These are phyloP conservation scores for Zygoascus biomembranicola DNA, from an alignment of 805 yeast genomes.

Conservation along the genomic window DNA sequence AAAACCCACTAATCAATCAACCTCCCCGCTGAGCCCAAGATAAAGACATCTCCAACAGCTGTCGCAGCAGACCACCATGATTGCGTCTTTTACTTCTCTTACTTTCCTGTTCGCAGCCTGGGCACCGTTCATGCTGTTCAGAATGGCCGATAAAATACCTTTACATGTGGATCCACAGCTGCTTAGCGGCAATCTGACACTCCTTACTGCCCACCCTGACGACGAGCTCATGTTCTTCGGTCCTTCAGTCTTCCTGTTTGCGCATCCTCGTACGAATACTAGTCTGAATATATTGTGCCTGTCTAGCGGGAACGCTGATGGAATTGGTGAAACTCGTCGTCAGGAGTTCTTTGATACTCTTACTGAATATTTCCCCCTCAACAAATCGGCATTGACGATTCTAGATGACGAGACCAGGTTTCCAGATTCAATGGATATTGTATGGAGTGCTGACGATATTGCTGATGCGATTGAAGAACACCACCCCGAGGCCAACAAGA, in stretches of 20 bases:
- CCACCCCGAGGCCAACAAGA: slow-evolving; percentile 26
- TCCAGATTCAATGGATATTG: slow-evolving; percentile 57
- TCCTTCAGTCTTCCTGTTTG: slow-evolving; percentile 57
- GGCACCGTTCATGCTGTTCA: slow-evolving; percentile 12
- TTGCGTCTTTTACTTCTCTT: background rate
- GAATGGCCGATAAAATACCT: slow-evolving; percentile 7
- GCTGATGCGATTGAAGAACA: slow-evolving; percentile 29
- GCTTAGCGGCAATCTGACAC: slow-evolving; percentile 21
- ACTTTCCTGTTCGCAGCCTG: background rate
- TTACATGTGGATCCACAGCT: slow-evolving; percentile 11
- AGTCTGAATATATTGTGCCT: slow-evolving; percentile 55
- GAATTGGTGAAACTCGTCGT: slow-evolving; percentile 56
- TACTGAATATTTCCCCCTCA: slow-evolving; percentile 33
- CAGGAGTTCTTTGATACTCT: slow-evolving; percentile 42
- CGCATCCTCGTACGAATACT: slow-evolving; percentile 42
- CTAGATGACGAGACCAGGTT: slow-evolving; percentile 41
- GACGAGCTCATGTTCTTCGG: slow-evolving; percentile 97
- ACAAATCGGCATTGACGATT: slow-evolving; percentile 35
- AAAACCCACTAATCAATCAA: background rate
- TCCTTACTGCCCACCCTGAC: slow-evolving; percentile 91
- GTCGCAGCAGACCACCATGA: no score
- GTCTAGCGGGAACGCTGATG: slow-evolving; percentile 70
- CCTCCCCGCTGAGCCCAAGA: no score
- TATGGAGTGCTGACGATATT: slow-evolving; percentile 52
- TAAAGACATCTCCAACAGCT: no score